A percentile compares a stretch with the other conserved stretches of the same genome.
Conservation (phyloP, 2,329 filamentous ascomycete species). For the Aspergillus clavatus region DNA sequence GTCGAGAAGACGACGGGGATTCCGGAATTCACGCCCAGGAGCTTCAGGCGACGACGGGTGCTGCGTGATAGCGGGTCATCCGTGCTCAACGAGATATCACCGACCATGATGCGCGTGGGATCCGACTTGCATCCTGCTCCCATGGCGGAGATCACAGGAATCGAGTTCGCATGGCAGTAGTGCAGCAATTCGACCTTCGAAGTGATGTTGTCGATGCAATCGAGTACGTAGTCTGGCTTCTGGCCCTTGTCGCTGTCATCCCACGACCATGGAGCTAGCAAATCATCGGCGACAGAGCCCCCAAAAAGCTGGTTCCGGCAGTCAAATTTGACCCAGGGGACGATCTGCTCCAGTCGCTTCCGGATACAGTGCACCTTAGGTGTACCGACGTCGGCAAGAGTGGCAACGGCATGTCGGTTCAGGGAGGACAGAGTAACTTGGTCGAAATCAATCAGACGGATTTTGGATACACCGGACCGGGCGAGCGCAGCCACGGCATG, state of each 20-base stretch:
- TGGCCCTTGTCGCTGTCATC: constrained; percentile 41
- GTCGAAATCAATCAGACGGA: constrained; percentile 93
- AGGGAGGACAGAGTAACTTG: constrained; percentile 92
- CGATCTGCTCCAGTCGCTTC: constrained; percentile 74
- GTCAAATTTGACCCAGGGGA: constrained; percentile 90
- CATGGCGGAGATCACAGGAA: constrained; percentile 91
- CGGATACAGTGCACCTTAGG: constrained; percentile 85
- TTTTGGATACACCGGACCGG: constrained; percentile 79
- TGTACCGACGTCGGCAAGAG: constrained; percentile 85
- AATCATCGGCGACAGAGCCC: constrained; percentile 56
- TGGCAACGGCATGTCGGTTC: constrained; percentile 94
- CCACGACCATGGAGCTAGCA: constrained; percentile 63
- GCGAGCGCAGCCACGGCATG: constrained; percentile 83
- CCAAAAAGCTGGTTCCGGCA: constrained; percentile 79
- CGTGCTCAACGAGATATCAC: constrained; percentile 81
- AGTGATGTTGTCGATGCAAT: constrained; percentile 97
- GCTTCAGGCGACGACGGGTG: constrained; percentile 73
- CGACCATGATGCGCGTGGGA: constrained; percentile 77
- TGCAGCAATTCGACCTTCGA: constrained; percentile 88
- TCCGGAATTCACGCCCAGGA: constrained; percentile 71
- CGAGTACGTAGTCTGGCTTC: constrained; percentile 81
- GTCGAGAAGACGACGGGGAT: constrained; percentile 91
- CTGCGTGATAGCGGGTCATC: constrained; percentile 85
- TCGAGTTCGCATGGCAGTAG: constrained; percentile 72
- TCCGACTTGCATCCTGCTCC: constrained; percentile 91